These are phyloP conservation scores for Rhizopogon rudus DNA, from an alignment of 768 basidiomycete species.

Conservation along the genomic window DNA sequence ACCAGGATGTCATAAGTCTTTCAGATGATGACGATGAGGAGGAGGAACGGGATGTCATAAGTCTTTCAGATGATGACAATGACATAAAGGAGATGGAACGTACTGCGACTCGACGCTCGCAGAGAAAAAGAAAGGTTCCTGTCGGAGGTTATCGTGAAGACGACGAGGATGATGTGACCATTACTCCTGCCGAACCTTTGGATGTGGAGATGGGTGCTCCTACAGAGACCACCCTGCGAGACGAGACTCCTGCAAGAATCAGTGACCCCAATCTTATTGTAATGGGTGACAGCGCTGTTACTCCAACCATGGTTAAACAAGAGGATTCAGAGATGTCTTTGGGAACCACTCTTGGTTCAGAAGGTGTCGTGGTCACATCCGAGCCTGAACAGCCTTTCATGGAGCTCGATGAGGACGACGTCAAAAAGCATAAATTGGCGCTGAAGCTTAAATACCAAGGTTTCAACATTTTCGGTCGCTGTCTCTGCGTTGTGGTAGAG, in stretches of 20 bases:
- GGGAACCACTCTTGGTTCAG: background rate
- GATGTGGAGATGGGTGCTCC: slow-evolving; percentile 16
- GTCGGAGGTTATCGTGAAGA: slow-evolving; percentile 22
- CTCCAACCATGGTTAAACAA: background rate
- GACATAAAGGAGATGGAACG: background rate
- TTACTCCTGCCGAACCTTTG: background rate
- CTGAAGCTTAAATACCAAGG: slow-evolving; percentile 65
- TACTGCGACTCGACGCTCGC: slow-evolving; percentile 23
- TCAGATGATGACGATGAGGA: slow-evolving; percentile 17
- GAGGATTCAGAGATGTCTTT: background rate
- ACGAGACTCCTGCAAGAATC: background rate
- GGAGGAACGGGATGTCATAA: slow-evolving; percentile 14
- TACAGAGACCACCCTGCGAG: background rate
- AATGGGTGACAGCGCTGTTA: slow-evolving; percentile 2
- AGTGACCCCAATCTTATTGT: background rate
- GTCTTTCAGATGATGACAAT: slow-evolving; percentile 3
- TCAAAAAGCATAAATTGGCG: slow-evolving; percentile 67
- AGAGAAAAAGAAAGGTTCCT: slow-evolving; percentile 24
- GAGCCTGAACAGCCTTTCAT: background rate
- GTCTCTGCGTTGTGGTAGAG: slow-evolving; percentile 79
- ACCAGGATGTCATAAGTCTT: slow-evolving; percentile 10
- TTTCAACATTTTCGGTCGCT: slow-evolving; percentile 65
- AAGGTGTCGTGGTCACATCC: background rate
- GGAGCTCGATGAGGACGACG: slow-evolving; percentile 52
- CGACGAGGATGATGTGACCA: slow-evolving; percentile 13